Conservation (phyloP, 176 grass and related monocot species). For the Triticum aestivum region DNA sequence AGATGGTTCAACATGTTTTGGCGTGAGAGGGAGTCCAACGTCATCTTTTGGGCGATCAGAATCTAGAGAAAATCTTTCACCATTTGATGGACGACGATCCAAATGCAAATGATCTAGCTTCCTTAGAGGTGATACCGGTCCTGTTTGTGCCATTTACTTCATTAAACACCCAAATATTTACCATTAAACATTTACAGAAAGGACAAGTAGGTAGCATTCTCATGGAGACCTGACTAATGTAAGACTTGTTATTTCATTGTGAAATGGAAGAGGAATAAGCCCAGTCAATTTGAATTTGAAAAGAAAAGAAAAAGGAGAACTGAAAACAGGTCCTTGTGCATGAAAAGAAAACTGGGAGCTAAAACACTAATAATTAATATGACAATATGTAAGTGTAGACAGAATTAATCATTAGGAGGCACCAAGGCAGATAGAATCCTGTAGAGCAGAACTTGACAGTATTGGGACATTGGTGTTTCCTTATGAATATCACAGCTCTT, state of each 20-base stretch:
- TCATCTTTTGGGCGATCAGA: conserved; percentile 66
- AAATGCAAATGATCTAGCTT: conserved; percentile 57
- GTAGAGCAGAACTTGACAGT: not conserved
- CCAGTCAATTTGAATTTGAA: not conserved
- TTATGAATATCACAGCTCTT: not conserved
- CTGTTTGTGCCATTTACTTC: conserved; percentile 41
- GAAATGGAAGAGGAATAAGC: not conserved
- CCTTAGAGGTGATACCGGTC: conserved; percentile 45
- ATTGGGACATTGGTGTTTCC: not conserved
- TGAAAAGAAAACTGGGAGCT: not conserved
- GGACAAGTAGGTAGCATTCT: not conserved
- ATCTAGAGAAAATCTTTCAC: conserved; percentile 53
- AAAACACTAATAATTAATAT: conserved; percentile 18
- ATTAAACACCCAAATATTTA: conserved; percentile 1
- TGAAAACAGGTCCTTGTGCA: not conserved
- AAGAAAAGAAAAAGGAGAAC: not conserved
- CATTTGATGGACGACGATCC: conserved; percentile 48
- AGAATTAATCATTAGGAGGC: not conserved
- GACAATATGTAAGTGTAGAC: not conserved
- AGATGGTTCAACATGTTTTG: conserved; percentile 75
- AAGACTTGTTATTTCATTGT: not conserved
- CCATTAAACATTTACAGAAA: not conserved
- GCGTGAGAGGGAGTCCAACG: conserved; percentile 54
- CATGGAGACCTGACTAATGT: not conserved
- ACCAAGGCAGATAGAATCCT: not conserved